These are phyloP conservation scores for Solanum hybrid DNA, from an alignment of 305 asterid species.

Conservation along the genomic window DNA sequence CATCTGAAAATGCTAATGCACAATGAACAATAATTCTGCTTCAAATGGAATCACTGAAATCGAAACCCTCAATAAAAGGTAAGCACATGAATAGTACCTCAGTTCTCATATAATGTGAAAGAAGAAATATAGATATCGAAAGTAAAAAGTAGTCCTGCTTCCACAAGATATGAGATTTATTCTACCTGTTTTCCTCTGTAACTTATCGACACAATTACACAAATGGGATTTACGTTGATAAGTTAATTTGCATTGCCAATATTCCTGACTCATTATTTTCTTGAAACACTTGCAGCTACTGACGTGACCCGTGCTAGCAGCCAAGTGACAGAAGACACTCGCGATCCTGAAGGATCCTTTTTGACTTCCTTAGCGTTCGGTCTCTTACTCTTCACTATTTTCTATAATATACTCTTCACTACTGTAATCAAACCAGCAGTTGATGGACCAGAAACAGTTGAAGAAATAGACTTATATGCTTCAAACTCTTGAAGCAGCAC, in stretches of 20 bases:
- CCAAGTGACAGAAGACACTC: slow-evolving; percentile 15
- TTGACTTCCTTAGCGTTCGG: slow-evolving; percentile 25
- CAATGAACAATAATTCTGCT: not conserved
- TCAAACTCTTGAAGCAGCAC: slow-evolving; percentile 2
- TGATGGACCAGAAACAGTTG: slow-evolving; percentile 30
- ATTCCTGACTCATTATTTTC: not conserved
- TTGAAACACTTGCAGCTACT: slow-evolving; percentile 13
- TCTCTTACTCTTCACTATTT: slow-evolving; percentile 43
- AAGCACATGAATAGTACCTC: not conserved
- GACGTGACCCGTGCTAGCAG: slow-evolving; percentile 15
- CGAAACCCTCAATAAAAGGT: not conserved
- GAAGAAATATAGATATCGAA: not conserved
- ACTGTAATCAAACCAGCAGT: slow-evolving; percentile 64
- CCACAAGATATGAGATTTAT: not conserved
- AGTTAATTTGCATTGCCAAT: not conserved
- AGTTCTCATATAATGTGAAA: not conserved
- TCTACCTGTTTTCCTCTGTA: not conserved
- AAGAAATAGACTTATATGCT: slow-evolving; percentile 7
- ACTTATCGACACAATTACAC: not conserved
- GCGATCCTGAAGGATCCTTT: slow-evolving; percentile 31
- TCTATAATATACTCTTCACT: slow-evolving; percentile 47
- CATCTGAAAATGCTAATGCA: not conserved
- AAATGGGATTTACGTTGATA: not conserved
- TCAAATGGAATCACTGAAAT: not conserved
- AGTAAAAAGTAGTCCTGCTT: not conserved